Conservation (phyloP, 1,139 yeast genomes). For the Geotrichum siamense region DNA sequence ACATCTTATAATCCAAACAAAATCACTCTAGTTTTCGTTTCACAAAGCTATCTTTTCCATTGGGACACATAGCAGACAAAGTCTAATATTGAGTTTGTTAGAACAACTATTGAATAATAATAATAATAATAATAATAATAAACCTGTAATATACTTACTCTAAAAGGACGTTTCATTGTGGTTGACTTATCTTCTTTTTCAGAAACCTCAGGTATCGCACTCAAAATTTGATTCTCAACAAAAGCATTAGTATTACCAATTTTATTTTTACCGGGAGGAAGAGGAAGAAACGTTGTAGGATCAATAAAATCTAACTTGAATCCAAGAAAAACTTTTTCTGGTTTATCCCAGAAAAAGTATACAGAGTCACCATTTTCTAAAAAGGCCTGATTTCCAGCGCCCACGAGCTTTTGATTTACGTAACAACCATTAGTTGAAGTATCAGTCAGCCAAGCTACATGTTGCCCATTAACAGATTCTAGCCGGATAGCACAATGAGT, state of each 20-base stretch:
- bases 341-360: constrained; percentile 56
- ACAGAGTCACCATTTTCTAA: constrained; percentile 59
- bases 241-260: neutral
- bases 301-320: constrained; percentile 11
- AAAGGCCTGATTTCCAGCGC: constrained; percentile 55
- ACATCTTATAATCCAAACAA: too few species aligned
- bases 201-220: constrained; percentile 9
- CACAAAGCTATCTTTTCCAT: too few species aligned
- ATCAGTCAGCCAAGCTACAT: constrained; percentile 65
- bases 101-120: too few species aligned
- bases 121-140: too few species aligned
- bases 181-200: constrained; percentile 6
- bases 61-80: too few species aligned
- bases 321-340: constrained; percentile 30
- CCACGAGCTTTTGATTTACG: constrained; percentile 53
- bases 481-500: constrained; percentile 67
- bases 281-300: neutral
- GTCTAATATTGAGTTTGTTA: too few species aligned
- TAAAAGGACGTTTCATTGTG: neutral
- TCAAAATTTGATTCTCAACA: constrained; percentile 4
- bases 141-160: neutral
- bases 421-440: constrained; percentile 73
- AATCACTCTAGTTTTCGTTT: too few species aligned
- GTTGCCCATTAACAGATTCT: constrained; percentile 33
- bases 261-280: neutral